phyloP scores from a whole-genome alignment of 192 early-diverging fungal species.

The Entomortierella chlamydospora region DNA sequence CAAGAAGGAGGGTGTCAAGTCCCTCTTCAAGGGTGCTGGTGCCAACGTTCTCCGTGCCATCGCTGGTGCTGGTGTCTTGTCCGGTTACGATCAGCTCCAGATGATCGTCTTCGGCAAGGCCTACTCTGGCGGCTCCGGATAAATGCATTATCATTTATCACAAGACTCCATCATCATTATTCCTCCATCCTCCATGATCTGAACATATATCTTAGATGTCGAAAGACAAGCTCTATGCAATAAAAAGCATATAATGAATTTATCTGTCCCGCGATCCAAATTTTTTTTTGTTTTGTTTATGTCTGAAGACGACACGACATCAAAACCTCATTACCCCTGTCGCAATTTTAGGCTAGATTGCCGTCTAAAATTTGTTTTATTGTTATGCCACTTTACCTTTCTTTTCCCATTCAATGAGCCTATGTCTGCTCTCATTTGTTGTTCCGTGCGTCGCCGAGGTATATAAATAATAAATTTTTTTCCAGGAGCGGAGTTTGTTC shows the following conservation, averaged over 20 bases:
- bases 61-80: conserved; percentile 94
- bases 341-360: too few species aligned
- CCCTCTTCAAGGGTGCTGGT: conserved; percentile 99
- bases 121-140: conserved; percentile 58
- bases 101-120: conserved; percentile 60
- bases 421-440: conserved; percentile 6
- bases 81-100: conserved; percentile 87
- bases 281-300: not conserved
- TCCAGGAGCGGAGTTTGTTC: conserved; percentile 4
- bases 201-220: conserved; percentile 1
- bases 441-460: conserved; percentile 29
- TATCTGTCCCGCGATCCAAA: not conserved
- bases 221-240: not conserved
- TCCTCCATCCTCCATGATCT: not conserved
- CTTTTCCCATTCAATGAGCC: not conserved
- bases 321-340: too few species aligned
- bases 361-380: not conserved
- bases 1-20: conserved; percentile 88
- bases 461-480: not conserved
- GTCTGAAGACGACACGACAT: too few species aligned
- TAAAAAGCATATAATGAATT: not conserved
- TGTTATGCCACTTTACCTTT: not conserved
- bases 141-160: conserved; percentile 7
- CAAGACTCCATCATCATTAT: not conserved
- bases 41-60: conserved; percentile 99